Evolutionary conservation across 106 monocot species (phyloP), one percentile per base, ranked within the genome.

Genomic region (Xerophyta viscosa): DNA sequence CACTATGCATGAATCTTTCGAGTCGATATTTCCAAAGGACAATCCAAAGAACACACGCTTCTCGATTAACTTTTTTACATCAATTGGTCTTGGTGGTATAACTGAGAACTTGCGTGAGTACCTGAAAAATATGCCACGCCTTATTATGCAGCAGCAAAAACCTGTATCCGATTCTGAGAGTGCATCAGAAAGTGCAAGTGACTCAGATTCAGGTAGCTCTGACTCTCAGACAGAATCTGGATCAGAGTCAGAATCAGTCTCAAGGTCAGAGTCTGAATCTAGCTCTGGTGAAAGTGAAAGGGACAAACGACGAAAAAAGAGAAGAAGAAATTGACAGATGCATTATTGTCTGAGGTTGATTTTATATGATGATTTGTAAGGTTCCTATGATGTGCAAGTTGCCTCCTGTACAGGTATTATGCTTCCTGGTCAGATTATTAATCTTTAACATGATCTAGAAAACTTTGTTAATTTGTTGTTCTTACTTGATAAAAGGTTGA

Each of bases 61-160:
- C 20, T 59, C 93, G 5, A 94, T 94, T 33, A 88, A 88, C 48
- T 94, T 94, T 60, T 94, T 94, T 57, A 88, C 93, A 7, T 94
- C 93, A 4, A 94, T 94, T 57, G 88, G 93, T 29, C 65, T 94
- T 6, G 93, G 93, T 46, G 93, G 93, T 41, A 94, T 94, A 29
- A 94, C 93, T 6, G 93, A 94, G 58, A 94, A 48, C 57, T 50
- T 94, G 45, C 75, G 93, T n/a, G 93, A 88, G 54, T 84, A 94
- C 54, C 59, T 94, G 49, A 94, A 88, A 57, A 94, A 88, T 37
- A 94, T 94, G 93, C 93, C 93, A 0, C 73, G 93, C 12, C 77
- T 94, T 21, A 94, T 94, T 47, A 94, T 94, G 93, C 87, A 92
- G 62, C 92, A 91, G 51, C 86, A 92, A 46, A 75, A 77, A 44